phyloP scores from a whole-genome alignment of 2,329 filamentous ascomycete genomes.

The Alternaria rosae region DNA sequence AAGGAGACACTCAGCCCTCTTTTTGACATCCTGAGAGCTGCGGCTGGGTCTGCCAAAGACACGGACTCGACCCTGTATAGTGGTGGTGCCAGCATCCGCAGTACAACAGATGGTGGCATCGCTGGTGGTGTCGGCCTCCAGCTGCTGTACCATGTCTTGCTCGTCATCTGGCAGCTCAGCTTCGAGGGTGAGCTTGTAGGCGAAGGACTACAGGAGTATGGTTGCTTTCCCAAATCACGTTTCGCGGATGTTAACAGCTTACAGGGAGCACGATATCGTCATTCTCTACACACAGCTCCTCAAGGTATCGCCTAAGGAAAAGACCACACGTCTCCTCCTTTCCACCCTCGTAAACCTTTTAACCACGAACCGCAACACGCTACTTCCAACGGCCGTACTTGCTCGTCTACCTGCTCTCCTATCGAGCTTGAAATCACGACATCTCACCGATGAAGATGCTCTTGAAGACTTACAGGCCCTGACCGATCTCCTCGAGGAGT shows the following conservation, averaged over 20 bases:
- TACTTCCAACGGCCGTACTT: constrained; percentile 84
- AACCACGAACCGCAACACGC: constrained; percentile 69
- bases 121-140: constrained; percentile 86
- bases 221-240: background rate
- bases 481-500: constrained; percentile 78
- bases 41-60: constrained; percentile 77
- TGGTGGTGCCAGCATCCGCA: constrained; percentile 63
- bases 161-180: constrained; percentile 95
- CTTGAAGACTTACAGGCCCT: constrained; percentile 58
- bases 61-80: constrained; percentile 67
- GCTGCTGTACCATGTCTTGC: constrained; percentile 89
- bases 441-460: constrained; percentile 61
- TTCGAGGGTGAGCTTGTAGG: constrained; percentile 79
- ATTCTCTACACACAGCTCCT: constrained; percentile 91
- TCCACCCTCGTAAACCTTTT: constrained; percentile 91
- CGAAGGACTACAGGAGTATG: constrained; percentile 85
- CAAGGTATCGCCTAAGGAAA: constrained; percentile 93
- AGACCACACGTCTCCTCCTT: constrained; percentile 90
- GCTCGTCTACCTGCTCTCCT: constrained; percentile 76
- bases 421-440: constrained; percentile 62
- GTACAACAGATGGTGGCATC: constrained; percentile 68
- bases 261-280: constrained; percentile 89
- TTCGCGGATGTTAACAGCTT: constrained; percentile 19
- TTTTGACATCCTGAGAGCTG: constrained; percentile 77
- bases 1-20: constrained; percentile 84